Conservation (phyloP, 495 filamentous ascomycete genomes). For the Tuber brumale region DNA sequence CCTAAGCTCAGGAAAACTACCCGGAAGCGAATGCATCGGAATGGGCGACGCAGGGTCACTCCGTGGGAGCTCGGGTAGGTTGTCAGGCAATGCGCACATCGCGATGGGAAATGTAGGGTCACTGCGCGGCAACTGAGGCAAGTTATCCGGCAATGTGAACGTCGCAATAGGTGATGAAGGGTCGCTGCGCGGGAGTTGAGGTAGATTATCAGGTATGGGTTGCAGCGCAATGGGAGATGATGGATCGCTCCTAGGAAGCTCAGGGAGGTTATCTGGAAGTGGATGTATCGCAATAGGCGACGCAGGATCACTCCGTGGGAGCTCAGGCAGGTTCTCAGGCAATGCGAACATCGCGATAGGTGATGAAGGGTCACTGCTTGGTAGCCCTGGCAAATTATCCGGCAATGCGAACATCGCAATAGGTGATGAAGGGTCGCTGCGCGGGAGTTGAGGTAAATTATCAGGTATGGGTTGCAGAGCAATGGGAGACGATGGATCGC, state of each 20-base stretch:
- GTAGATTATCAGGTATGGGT: neutral
- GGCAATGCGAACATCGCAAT: slow-evolving; percentile 13
- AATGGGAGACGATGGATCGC: slow-evolving; percentile 1
- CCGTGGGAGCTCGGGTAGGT: slow-evolving; percentile 17
- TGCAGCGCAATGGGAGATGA: neutral
- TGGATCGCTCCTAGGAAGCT: neutral
- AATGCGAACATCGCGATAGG: neutral
- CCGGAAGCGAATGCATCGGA: neutral
- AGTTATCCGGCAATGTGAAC: neutral
- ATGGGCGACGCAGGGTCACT: slow-evolving; percentile 5
- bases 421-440: slow-evolving; percentile 22
- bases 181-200: neutral
- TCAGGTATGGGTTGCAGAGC: neutral
- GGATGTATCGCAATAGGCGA: slow-evolving; percentile 3
- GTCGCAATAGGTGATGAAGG: slow-evolving; percentile 1
- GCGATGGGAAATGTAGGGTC: slow-evolving; percentile 6
- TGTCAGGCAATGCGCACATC: neutral
- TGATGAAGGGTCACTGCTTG: slow-evolving; percentile 2
- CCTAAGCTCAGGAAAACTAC: neutral
- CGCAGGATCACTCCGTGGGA: slow-evolving; percentile 14
- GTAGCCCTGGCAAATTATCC: slow-evolving; percentile 1
- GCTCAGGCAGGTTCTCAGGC: slow-evolving; percentile 15
- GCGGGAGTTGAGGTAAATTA: slow-evolving; percentile 27
- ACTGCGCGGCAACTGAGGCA: slow-evolving; percentile 17
- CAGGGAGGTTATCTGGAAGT: neutral